These are phyloP conservation scores for Phytopythium boreale DNA, from an alignment of 352 stramenopile genomes.

Conservation along the genomic window DNA sequence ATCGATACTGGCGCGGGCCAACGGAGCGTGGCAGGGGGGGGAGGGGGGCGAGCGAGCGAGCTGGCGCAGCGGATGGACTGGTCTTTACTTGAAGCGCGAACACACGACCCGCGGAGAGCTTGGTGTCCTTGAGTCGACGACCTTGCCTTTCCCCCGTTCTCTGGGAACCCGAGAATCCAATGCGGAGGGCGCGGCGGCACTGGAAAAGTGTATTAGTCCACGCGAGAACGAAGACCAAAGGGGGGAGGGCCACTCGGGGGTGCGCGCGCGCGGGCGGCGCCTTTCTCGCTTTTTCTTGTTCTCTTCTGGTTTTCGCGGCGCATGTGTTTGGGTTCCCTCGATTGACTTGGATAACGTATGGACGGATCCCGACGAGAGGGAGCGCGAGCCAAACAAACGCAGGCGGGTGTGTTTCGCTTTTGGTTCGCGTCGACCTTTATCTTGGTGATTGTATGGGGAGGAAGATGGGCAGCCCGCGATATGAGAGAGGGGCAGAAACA, in stretches of 20 bases:
- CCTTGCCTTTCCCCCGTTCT: not conserved
- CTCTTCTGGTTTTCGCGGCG: not conserved
- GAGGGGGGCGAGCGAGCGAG: too few species aligned
- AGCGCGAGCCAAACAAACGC: too few species aligned
- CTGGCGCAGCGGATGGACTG: not conserved
- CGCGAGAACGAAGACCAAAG: not conserved
- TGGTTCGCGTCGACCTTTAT: not conserved
- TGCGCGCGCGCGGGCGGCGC: too few species aligned
- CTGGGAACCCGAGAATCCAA: not conserved
- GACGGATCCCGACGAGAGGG: not conserved
- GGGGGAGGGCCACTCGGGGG: too few species aligned
- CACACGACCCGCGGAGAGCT: not conserved
- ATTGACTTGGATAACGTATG: not conserved
- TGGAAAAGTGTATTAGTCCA: constrained; percentile 1
- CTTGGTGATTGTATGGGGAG: not conserved
- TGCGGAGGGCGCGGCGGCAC: not conserved
- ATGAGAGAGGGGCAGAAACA: not conserved
- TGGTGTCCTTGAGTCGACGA: not conserved
- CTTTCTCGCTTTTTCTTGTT: constrained; percentile 2
- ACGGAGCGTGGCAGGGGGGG: too few species aligned
- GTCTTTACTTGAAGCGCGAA: constrained; percentile 5
- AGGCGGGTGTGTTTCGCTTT: too few species aligned
- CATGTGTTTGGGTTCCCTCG: not conserved
- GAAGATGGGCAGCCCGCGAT: not conserved
- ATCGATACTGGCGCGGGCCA: not conserved